Evolutionary conservation across 2,329 filamentous ascomycete genomes (phyloP).

Genomic region (Penicillium occitanis): DNA sequence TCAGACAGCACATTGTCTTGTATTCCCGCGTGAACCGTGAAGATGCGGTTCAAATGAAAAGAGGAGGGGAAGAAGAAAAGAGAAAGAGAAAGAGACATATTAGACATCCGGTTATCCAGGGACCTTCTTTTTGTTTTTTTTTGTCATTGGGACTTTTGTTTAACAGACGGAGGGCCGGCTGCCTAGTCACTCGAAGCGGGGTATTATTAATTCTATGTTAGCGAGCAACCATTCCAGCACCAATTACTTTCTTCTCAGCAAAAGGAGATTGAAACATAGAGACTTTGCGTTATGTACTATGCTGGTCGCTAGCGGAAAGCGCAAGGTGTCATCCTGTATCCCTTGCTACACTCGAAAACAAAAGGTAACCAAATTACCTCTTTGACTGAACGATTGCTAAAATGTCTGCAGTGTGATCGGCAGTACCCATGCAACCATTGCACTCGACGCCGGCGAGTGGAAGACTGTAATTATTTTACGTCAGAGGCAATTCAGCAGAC

Average conservation of each 20-base stretch:
- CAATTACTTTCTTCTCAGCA: background rate
- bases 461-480: constrained; percentile 2
- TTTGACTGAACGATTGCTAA: background rate
- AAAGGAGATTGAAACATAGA: background rate
- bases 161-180: background rate
- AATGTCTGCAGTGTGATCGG: background rate
- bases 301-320: background rate
- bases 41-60: no score
- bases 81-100: background rate
- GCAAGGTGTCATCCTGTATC: constrained; percentile 1
- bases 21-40: no score
- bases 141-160: background rate
- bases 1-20: no score
- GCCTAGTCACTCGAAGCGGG: background rate
- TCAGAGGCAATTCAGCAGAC: background rate
- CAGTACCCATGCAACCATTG: constrained; percentile 8
- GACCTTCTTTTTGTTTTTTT: no score
- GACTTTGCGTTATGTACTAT: background rate
- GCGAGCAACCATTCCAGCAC: background rate
- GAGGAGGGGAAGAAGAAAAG: background rate
- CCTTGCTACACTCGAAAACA: constrained; percentile 12
- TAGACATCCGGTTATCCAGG: no score
- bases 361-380: background rate
- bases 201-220: background rate
- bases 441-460: background rate